These are phyloP conservation scores for Cardiospermum halicacabum DNA, from an alignment of 345 rosid species.

Conservation along the genomic window DNA sequence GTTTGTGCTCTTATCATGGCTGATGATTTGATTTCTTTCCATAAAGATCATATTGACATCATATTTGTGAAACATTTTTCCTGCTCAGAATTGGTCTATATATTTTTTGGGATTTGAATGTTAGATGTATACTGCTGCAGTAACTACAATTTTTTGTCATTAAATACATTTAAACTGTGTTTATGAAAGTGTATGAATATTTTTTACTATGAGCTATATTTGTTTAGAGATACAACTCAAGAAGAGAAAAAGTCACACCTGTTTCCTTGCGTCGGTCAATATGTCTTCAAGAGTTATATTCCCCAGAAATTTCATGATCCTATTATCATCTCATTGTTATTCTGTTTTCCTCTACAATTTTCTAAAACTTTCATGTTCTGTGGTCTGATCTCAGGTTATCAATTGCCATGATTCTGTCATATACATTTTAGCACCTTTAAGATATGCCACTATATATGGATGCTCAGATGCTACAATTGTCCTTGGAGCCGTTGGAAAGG, in stretches of 20 bases:
- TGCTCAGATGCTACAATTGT: slow-evolving; percentile 96
- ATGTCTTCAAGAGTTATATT: not conserved
- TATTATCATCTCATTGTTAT: not conserved
- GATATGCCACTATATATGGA: slow-evolving; percentile 90
- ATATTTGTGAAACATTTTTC: not conserved
- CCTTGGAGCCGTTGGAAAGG: slow-evolving; percentile 99
- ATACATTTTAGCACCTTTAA: slow-evolving; percentile 88
- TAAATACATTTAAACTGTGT: not conserved
- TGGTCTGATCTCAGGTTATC: slow-evolving; percentile 57
- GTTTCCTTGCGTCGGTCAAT: not conserved
- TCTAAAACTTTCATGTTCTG: slow-evolving; percentile 6
- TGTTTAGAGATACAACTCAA: not conserved
- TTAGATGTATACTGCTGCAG: not conserved
- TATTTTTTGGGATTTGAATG: not conserved
- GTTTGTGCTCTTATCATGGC: no score
- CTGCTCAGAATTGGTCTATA: not conserved
- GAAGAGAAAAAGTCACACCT: not conserved
- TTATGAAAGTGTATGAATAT: no score
- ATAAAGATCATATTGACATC: not conserved
- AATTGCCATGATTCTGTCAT: slow-evolving; percentile 96
- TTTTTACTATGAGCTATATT: not conserved
- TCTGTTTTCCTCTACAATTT: slow-evolving; percentile 8
- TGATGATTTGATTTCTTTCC: no score
- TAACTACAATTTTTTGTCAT: not conserved
- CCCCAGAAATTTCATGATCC: not conserved